These are phyloP conservation scores for Xylaria digitata DNA, from an alignment of 2,329 filamentous ascomycete species.

Conservation along the genomic window DNA sequence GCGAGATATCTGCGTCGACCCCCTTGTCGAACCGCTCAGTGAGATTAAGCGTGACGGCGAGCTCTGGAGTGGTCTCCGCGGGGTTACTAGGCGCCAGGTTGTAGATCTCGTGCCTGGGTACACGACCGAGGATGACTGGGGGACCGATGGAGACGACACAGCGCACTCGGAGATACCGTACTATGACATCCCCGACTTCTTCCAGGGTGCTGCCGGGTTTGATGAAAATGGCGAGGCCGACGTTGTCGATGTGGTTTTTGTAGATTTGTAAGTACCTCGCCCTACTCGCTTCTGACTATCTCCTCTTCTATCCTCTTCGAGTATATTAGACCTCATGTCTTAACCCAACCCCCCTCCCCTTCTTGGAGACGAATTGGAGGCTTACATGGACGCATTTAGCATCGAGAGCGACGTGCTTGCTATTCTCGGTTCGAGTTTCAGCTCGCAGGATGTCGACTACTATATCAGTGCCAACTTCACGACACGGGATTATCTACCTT, in stretches of 20 bases:
- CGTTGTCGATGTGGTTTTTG: constrained; percentile 64
- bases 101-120: constrained; percentile 60
- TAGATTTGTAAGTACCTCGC: constrained; percentile 58
- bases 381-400: constrained; percentile 40
- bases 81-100: constrained; percentile 62
- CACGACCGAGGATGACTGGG: constrained; percentile 67
- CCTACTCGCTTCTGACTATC: neutral
- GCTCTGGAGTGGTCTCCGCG: constrained; percentile 41
- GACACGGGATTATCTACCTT: constrained; percentile 55
- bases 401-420: constrained; percentile 54
- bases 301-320: too few species aligned
- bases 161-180: constrained; percentile 60
- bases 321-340: neutral
- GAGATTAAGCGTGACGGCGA: constrained; percentile 40
- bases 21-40: constrained; percentile 47
- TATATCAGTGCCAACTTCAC: constrained; percentile 56
- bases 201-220: constrained; percentile 62
- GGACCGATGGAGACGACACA: constrained; percentile 67
- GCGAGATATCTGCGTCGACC: constrained; percentile 62
- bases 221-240: constrained; percentile 57
- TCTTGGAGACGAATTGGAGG: neutral
- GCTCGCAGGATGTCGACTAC: constrained; percentile 51
- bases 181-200: constrained; percentile 61
- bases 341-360: neutral
- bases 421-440: constrained; percentile 53